These are phyloP conservation scores for Cucumis cinereus DNA, from an alignment of 306 rosid species.

Conservation along the genomic window DNA sequence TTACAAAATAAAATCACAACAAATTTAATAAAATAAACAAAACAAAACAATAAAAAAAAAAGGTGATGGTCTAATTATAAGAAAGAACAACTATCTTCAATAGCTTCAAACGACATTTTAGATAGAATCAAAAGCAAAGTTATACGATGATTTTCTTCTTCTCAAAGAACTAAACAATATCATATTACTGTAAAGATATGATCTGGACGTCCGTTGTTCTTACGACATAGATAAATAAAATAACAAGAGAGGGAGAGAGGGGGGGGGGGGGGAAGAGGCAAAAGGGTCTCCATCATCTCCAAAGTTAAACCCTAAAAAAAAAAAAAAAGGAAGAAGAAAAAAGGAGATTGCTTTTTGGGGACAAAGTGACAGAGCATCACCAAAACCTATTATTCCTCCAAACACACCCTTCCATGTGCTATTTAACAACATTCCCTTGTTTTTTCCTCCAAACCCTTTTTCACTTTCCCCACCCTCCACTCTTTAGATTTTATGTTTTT, in stretches of 20 bases:
- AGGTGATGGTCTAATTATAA: too few relatives aligned
- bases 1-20: too few relatives aligned
- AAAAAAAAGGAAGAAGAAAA: background rate
- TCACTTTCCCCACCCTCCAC: conserved; percentile 26
- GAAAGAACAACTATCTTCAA: too few relatives aligned
- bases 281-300: conserved; percentile 3
- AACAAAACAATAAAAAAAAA: too few relatives aligned
- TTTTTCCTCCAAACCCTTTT: conserved; percentile 33
- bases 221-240: too few relatives aligned
- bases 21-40: too few relatives aligned
- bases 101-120: too few relatives aligned
- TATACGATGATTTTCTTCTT: too few relatives aligned
- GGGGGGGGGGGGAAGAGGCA: conserved; percentile 2
- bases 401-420: conserved; percentile 71
- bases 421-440: conserved; percentile 66
- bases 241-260: background rate
- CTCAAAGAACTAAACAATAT: too few relatives aligned
- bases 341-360: conserved; percentile 18
- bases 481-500: conserved; percentile 40
- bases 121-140: too few relatives aligned
- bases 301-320: background rate
- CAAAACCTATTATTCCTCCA: conserved; percentile 68
- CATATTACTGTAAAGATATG: too few relatives aligned
- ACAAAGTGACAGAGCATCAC: conserved; percentile 34
- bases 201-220: too few relatives aligned